phyloP scores from a whole-genome alignment of 108 stramenopile genomes.

The Epithemia pelagica region DNA sequence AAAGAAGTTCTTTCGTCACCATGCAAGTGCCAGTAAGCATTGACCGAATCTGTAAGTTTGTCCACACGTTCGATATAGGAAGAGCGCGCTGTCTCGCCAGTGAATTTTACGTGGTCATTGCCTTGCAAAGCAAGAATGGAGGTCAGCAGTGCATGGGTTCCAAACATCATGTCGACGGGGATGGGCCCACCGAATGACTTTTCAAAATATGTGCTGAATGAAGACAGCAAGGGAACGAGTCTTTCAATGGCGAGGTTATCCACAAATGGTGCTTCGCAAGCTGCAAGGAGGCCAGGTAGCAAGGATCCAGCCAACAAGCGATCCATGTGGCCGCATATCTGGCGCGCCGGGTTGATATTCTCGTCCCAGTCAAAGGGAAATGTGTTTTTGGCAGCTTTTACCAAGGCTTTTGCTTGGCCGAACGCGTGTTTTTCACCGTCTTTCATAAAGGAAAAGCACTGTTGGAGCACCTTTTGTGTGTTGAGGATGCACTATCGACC shows the following conservation, averaged over 20 bases:
- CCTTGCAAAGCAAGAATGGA: constrained; percentile 8
- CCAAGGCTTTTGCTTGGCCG: neutral
- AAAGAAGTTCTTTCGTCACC: no score
- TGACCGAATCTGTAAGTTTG: no score
- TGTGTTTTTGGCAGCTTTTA: neutral
- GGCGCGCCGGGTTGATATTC: neutral
- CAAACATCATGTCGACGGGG: constrained; percentile 3
- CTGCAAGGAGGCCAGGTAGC: no score
- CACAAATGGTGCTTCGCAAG: no score
- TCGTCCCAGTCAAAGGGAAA: neutral
- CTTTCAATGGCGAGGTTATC: no score
- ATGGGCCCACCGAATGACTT: neutral
- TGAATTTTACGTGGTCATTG: neutral
- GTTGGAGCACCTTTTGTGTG: constrained; percentile 8
- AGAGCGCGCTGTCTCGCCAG: no score
- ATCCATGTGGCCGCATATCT: no score
- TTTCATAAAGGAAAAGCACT: neutral
- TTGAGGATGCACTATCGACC: constrained; percentile 4
- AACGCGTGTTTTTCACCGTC: neutral
- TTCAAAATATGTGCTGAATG: no score
- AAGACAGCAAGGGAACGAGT: no score
- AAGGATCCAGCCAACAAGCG: no score
- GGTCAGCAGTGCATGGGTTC: constrained; percentile 6
- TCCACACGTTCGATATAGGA: no score
- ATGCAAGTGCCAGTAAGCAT: no score